Conservation (phyloP, 78 protist species). For the Dictyostelium brefeldianum region DNA sequence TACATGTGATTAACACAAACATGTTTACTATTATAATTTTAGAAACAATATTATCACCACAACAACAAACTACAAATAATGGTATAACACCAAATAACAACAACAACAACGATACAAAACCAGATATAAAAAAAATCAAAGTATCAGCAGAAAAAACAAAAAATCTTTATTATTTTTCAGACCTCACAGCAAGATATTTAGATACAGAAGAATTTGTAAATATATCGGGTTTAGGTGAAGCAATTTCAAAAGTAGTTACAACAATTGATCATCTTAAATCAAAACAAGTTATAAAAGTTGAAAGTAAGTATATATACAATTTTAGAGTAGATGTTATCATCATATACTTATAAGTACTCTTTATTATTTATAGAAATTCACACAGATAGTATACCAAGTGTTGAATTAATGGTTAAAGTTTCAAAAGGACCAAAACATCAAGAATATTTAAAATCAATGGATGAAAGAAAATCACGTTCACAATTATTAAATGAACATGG, state of each 20-base stretch:
- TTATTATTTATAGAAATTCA: slow-evolving; percentile 23
- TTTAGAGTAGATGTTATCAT: background rate
- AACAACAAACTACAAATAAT: background rate
- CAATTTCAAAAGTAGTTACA: slow-evolving; percentile 53
- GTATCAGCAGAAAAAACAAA: slow-evolving; percentile 45
- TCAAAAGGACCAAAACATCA: slow-evolving; percentile 43
- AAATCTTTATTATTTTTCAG: slow-evolving; percentile 42
- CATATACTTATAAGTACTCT: too few species aligned
- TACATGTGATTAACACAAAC: background rate
- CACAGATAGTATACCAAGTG: slow-evolving; percentile 46
- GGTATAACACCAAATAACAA: background rate
- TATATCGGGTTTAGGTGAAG: slow-evolving; percentile 75
- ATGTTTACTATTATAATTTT: too few species aligned
- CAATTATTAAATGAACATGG: background rate
- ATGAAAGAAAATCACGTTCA: slow-evolving; percentile 22
- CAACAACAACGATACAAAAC: background rate
- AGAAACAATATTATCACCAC: background rate
- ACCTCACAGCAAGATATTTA: slow-evolving; percentile 55
- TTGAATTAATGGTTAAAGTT: slow-evolving; percentile 56
- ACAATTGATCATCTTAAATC: slow-evolving; percentile 46
- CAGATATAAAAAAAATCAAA: slow-evolving; percentile 43
- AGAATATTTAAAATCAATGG: slow-evolving; percentile 76
- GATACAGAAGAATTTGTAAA: slow-evolving; percentile 43
- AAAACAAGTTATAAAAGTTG: slow-evolving; percentile 32
- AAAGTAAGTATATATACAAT: slow-evolving; percentile 28